Evolutionary conservation across 441 rosid species (phyloP), one percentile per base, ranked within the genome.

Genomic region (Adansonia gregorii): DNA sequence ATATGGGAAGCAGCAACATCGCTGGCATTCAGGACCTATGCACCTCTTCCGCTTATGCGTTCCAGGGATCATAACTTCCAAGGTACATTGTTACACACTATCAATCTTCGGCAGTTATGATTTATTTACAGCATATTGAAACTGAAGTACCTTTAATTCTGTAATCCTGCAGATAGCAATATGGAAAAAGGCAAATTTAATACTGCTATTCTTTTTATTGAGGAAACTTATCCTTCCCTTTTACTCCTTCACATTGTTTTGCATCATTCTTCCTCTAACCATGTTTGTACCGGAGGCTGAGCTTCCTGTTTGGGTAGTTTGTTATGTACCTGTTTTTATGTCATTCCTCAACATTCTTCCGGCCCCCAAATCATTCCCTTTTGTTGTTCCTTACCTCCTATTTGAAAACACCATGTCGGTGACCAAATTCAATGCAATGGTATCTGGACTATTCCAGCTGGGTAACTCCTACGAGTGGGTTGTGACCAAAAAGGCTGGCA

Each of bases 21-120:
- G 98, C 52, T 94, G 98, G 98, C 98, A 94, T 82, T 95, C 98
- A 0, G 98, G 98, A 68, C 98, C 98, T 2, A 93, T 93, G 92
- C 91, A 93, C 65, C 98, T 95, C 72, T 95, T 95, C 83, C 97
- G 99, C 72, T 80, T 95, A 87, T 95, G 99, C 80, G 89, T 95
- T 80, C 93, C 92, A 24, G 89, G 93, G 60, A 92, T 93, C 76
- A 75, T 91, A 83, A 83, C 90, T 79, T 89, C 97, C 19, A 91
- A 91, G 94, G 99, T 93, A 87, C 46, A 12, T 72, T 66, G 51
- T 59, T 43, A 0, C 58, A 19, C 39, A 68, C 68, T 78, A 72
- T 8, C 19, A 12, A 27, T 39, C 61, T 56, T 67, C 72, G 19
- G 24, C 27, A 4, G 8, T 35, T 45, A 5, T 55, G 27, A 22